Conservation (phyloP, 2,329 filamentous ascomycete species). For the Aureobasidium sp. region DNA sequence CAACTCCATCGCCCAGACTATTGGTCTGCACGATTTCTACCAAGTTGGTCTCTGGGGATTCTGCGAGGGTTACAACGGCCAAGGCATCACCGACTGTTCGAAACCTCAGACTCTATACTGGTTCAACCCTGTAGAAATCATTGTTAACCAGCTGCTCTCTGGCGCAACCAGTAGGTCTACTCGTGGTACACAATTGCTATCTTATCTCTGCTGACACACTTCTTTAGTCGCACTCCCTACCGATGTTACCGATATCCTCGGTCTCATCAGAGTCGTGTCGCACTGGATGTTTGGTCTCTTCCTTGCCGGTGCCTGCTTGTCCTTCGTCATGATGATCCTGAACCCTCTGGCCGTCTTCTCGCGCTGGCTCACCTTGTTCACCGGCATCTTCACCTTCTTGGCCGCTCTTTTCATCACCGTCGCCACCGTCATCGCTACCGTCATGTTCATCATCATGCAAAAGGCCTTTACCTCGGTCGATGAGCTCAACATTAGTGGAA, state of each 20-base stretch:
- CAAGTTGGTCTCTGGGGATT: conserved; percentile 87
- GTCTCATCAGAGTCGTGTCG: conserved; percentile 66
- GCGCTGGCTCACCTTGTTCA: conserved; percentile 55
- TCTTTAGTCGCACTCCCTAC: conserved; percentile 63
- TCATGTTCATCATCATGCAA: conserved; percentile 75
- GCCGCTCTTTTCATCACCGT: conserved; percentile 61
- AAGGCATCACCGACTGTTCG: conserved; percentile 72
- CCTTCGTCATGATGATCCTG: conserved; percentile 64
- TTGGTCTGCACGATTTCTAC: conserved; percentile 92
- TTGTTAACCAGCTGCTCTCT: conserved; percentile 70
- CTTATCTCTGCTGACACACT: not conserved
- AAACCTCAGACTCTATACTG: conserved; percentile 65
- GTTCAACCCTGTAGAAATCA: conserved; percentile 83
- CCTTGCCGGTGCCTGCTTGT: conserved; percentile 62
- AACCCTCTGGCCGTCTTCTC: conserved; percentile 48
- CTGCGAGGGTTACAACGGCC: conserved; percentile 74
- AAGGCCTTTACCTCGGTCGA: conserved; percentile 64
- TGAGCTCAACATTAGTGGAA: conserved; percentile 68
- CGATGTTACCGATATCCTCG: conserved; percentile 65
- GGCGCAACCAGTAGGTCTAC: conserved; percentile 63
- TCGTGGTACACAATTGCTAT: not conserved
- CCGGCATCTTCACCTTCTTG: conserved; percentile 62
- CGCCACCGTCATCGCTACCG: conserved; percentile 69
- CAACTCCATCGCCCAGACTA: conserved; percentile 77
- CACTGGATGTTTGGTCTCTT: conserved; percentile 89